phyloP scores from a whole-genome alignment of 2,329 filamentous ascomycete species.

The Aspergillus proliferans region DNA sequence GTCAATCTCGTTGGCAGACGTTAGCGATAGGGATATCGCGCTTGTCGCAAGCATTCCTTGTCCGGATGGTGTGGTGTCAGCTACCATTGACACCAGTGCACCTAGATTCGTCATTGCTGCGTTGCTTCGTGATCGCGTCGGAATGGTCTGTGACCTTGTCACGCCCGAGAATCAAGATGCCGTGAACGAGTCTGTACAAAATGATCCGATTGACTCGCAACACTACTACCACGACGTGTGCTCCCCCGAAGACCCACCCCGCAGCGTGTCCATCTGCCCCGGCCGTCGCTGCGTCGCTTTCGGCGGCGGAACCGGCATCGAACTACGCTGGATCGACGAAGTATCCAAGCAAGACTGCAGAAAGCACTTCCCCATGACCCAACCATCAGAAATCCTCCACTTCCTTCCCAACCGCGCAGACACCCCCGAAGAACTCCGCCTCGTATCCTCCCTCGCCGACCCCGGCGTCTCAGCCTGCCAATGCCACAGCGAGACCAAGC shows the following conservation, averaged over 20 bases:
- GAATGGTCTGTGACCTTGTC: constrained; percentile 54
- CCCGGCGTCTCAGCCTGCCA: constrained; percentile 24
- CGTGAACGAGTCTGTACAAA: constrained; percentile 13
- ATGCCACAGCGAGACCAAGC: constrained; percentile 17
- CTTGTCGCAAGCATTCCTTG: constrained; percentile 52
- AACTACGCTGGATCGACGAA: constrained; percentile 56
- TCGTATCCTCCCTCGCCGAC: constrained; percentile 57
- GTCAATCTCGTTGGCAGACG: constrained; percentile 18
- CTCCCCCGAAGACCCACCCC: constrained; percentile 56
- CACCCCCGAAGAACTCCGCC: constrained; percentile 51
- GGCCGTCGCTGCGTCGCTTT: constrained; percentile 60
- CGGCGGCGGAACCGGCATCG: constrained; percentile 57
- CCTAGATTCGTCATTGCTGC: constrained; percentile 52
- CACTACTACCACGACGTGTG: constrained; percentile 50
- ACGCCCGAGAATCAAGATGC: neutral
- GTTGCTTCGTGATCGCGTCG: constrained; percentile 55
- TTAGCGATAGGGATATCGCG: constrained; percentile 28
- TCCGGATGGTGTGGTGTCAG: constrained; percentile 51
- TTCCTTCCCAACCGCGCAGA: constrained; percentile 53
- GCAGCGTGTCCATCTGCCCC: constrained; percentile 61
- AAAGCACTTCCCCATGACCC: constrained; percentile 36
- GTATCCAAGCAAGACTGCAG: constrained; percentile 34
- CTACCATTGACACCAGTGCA: constrained; percentile 58
- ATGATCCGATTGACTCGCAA: constrained; percentile 20
- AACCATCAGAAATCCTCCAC: constrained; percentile 42